Evolutionary conservation across 2,329 filamentous ascomycete genomes (phyloP).

Genomic region (Fusarium palustre): DNA sequence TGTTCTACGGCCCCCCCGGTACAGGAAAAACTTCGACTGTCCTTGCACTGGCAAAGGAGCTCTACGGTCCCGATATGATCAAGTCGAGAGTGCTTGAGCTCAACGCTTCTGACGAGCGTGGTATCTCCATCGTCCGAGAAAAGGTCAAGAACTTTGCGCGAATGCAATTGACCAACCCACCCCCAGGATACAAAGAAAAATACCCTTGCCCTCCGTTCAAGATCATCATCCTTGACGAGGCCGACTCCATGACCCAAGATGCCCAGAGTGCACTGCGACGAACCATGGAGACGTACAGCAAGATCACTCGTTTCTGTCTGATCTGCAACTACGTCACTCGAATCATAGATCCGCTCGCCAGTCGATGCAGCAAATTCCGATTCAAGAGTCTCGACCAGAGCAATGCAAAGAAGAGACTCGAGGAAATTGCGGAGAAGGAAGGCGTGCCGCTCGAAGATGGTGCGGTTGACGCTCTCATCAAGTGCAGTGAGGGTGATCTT

Average conservation of each 20-base stretch:
- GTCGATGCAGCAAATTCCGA: slow-evolving; percentile 93
- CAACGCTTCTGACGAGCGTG: slow-evolving; percentile 98
- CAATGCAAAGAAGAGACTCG: slow-evolving; percentile 82
- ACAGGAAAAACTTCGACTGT: slow-evolving; percentile 99
- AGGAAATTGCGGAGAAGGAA: slow-evolving; percentile 85
- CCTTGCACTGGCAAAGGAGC: slow-evolving; percentile 94
- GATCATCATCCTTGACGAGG: slow-evolving; percentile 98
- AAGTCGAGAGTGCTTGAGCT: slow-evolving; percentile 96
- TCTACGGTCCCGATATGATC: slow-evolving; percentile 95
- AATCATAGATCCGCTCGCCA: slow-evolving; percentile 96
- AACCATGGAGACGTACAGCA: slow-evolving; percentile 98
- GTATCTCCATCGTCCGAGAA: slow-evolving; percentile 95
- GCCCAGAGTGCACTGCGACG: slow-evolving; percentile 91
- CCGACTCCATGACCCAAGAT: slow-evolving; percentile 99
- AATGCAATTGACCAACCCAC: slow-evolving; percentile 89
- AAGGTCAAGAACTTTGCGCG: slow-evolving; percentile 99
- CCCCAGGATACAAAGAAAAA: slow-evolving; percentile 72
- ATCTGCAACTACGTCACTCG: slow-evolving; percentile 99
- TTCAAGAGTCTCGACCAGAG: slow-evolving; percentile 95
- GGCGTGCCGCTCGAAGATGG: slow-evolving; percentile 80
- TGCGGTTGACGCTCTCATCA: slow-evolving; percentile 84
- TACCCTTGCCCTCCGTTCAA: slow-evolving; percentile 99
- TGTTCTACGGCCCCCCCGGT: slow-evolving; percentile 97
- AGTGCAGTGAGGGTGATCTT: slow-evolving; percentile 92
- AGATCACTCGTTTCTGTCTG: slow-evolving; percentile 95